A percentile compares a stretch with the other conserved stretches of the same genome.
These are phyloP conservation scores for Stramenopiles sp. DNA, from an alignment of 352 stramenopile species.

Conservation along the genomic window DNA sequence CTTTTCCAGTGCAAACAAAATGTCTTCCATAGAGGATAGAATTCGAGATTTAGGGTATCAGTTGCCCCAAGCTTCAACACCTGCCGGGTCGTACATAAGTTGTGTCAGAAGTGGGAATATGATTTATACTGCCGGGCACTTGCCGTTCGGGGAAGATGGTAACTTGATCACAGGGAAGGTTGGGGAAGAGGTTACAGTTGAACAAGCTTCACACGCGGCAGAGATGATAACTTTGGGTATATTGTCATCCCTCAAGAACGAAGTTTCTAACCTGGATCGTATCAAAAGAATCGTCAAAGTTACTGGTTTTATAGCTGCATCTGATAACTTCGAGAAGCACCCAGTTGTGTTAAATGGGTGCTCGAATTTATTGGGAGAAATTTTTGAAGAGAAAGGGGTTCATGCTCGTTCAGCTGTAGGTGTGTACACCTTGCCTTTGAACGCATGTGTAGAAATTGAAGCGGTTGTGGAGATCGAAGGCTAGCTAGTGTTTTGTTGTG, in stretches of 20 bases:
- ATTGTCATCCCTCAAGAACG: constrained; percentile 63
- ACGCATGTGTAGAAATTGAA: constrained; percentile 89
- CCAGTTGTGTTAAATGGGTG: constrained; percentile 81
- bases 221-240: constrained; percentile 65
- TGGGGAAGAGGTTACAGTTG: constrained; percentile 53
- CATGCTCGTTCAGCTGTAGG: constrained; percentile 80
- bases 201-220: constrained; percentile 69
- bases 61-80: background rate
- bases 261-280: constrained; percentile 69
- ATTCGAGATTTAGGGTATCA: background rate
- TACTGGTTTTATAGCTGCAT: constrained; percentile 84
- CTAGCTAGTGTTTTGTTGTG: constrained; percentile 13
- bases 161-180: constrained; percentile 63
- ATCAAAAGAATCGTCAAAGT: constrained; percentile 84
- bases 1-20: no score
- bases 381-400: constrained; percentile 64
- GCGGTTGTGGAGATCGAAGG: constrained; percentile 79
- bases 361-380: constrained; percentile 70
- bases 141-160: constrained; percentile 43
- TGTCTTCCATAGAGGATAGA: background rate
- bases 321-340: constrained; percentile 68
- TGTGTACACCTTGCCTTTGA: constrained; percentile 83
- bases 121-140: constrained; percentile 53
- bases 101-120: constrained; percentile 51
- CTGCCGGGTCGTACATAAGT: background rate